These are phyloP conservation scores for Linum lewisii DNA, from an alignment of 345 rosid genomes.

Conservation along the genomic window DNA sequence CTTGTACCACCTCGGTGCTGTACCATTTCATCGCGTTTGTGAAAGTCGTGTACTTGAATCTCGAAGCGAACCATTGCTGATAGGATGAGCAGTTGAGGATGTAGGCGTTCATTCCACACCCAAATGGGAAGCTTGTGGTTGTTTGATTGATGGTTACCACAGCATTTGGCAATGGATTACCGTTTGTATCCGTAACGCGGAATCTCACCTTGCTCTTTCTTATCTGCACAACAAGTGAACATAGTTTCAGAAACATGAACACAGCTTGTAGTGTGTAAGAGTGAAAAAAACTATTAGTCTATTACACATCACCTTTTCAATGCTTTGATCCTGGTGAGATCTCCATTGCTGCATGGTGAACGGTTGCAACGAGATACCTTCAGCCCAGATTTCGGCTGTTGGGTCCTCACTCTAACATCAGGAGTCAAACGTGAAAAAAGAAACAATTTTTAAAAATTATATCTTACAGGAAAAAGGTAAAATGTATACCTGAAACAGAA, in stretches of 20 bases:
- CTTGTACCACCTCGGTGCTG: slow-evolving; percentile 45
- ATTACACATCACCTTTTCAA: slow-evolving; percentile 35
- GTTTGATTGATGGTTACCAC: slow-evolving; percentile 35
- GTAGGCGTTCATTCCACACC: slow-evolving; percentile 58
- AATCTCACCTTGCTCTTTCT: slow-evolving; percentile 54
- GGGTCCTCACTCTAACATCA: slow-evolving; percentile 33
- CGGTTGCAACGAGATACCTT: slow-evolving; percentile 42
- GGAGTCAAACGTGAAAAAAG: neutral
- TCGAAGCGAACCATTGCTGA: slow-evolving; percentile 60
- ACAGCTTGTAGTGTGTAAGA: too few species aligned
- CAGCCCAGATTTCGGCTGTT: slow-evolving; percentile 40
- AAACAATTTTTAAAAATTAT: too few species aligned
- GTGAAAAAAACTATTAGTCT: too few species aligned
- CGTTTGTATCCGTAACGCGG: slow-evolving; percentile 32
- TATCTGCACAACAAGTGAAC: slow-evolving; percentile 26
- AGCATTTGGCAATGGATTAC: slow-evolving; percentile 39
- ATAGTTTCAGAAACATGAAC: too few species aligned
- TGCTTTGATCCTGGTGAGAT: slow-evolving; percentile 46
- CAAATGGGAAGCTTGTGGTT: slow-evolving; percentile 44
- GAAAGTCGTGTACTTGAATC: slow-evolving; percentile 62
- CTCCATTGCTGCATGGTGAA: slow-evolving; percentile 63
- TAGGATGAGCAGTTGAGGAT: slow-evolving; percentile 46
- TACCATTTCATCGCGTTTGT: slow-evolving; percentile 94
- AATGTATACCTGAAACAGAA: slow-evolving; percentile 42
- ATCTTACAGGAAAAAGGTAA: neutral